phyloP scores from a whole-genome alignment of 768 basidiomycete species.

The Xerocomellus chrysenteron region DNA sequence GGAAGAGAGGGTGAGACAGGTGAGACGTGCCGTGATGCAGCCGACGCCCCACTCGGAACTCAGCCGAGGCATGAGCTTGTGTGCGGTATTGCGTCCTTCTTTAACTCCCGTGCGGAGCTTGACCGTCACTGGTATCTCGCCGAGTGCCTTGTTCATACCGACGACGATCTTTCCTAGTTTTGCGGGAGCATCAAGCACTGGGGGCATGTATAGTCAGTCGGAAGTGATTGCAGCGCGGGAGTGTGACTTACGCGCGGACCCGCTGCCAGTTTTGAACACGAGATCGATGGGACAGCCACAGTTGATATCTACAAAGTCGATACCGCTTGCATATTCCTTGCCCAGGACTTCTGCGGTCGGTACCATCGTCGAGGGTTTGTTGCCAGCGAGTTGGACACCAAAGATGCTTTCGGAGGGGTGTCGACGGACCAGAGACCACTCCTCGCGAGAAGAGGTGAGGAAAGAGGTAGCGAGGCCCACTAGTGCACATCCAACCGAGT shows the following conservation, averaged over 20 bases:
- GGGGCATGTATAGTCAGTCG: background rate
- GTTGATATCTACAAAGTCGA: conserved; percentile 95
- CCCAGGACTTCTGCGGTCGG: conserved; percentile 80
- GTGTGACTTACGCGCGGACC: conserved; percentile 73
- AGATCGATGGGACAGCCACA: conserved; percentile 98
- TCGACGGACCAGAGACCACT: conserved; percentile 90
- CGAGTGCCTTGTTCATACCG: conserved; percentile 90
- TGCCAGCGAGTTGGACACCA: conserved; percentile 92
- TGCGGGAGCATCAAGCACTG: conserved; percentile 80
- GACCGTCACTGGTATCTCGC: conserved; percentile 87
- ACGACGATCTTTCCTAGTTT: conserved; percentile 84
- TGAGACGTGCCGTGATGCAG: conserved; percentile 41
- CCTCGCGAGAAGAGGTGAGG: conserved; percentile 82
- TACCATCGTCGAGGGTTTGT: conserved; percentile 74
- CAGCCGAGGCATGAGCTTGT: conserved; percentile 87
- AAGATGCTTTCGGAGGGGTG: conserved; percentile 87
- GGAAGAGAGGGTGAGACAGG: background rate
- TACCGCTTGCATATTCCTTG: conserved; percentile 56
- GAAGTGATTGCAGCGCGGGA: background rate
- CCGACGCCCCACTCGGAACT: conserved; percentile 48
- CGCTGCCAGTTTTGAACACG: conserved; percentile 88
- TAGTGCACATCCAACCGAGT: conserved; percentile 24
- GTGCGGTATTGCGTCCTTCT: conserved; percentile 80
- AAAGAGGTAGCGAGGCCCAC: conserved; percentile 95
- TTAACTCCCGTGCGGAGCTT: conserved; percentile 94